Evolutionary conservation across 176 grass and related monocot genomes (phyloP), one percentile per base, ranked within the genome.

Genomic region (Tuctoria greenei): DNA sequence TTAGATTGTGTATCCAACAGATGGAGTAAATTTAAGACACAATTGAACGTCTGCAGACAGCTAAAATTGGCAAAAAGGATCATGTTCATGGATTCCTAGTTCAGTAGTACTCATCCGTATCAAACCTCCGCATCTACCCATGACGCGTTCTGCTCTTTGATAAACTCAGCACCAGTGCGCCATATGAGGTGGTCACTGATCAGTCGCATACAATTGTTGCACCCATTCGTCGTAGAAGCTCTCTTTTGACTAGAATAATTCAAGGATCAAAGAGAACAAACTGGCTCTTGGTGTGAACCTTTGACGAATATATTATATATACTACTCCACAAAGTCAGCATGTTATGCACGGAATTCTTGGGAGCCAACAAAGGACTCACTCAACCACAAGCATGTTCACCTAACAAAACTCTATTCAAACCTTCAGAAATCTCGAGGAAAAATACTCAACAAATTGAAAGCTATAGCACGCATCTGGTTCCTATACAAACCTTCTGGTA

Each of bases 271-370:
- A 10, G 11, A 45, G 26, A 28, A 56, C 55, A 26, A 26, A 10
- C 55, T 58, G 25, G 25, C 2, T 61, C 6, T 26, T 16, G 36
- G 67, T 50, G 41, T 62, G 71, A 82, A 67, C 8, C 61, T 82
- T 82, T 59, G 71, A 75, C 50, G 9, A 57, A n/a, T 25, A 57
- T 54, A n/a, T 0, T 54, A 40, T 40, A 40, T 20, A 4, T 42
- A 23, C 18, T 25, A 18, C 14, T 46, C 49, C 50, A 15, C 16
- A 50, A n/a, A 40, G 28, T 46, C 72, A 60, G 11, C 23, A 43
- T 31, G 17, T 50, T 14, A 21, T 8, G 24, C 54, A 34, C 27
- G 26, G 47, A 43, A 35, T 62, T 82, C 24, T 7, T 36, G 23
- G 7, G 38, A 18, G 21, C 20, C 37, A 62, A 62, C 15, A 21